A percentile compares a stretch with the other conserved stretches of the same genome.
Conservation (phyloP, 345 rosid species). For the Salix purpurea region DNA sequence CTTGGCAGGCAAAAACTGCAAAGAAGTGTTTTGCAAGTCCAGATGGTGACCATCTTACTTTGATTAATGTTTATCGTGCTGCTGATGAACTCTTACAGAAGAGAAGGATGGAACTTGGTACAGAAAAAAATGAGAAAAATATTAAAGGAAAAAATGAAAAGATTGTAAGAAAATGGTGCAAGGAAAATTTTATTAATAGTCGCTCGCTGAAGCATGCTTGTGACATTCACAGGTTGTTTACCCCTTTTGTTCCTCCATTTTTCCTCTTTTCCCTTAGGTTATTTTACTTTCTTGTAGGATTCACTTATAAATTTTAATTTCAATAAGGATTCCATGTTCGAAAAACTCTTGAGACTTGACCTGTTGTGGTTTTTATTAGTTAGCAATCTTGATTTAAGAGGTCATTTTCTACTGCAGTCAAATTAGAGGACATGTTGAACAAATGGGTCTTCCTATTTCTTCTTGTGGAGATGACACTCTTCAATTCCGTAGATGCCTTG, state of each 20-base stretch:
- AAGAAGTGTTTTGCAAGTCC: constrained; percentile 75
- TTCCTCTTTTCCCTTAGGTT: background rate
- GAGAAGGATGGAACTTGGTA: constrained; percentile 35
- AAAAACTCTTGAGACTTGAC: background rate
- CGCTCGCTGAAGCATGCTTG: constrained; percentile 83
- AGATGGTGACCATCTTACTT: constrained; percentile 87
- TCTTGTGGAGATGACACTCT: constrained; percentile 80
- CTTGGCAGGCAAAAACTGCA: constrained; percentile 62
- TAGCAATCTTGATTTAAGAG: background rate
- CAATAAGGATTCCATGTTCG: background rate
- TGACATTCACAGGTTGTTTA: constrained; percentile 60
- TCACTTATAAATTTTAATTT: background rate
- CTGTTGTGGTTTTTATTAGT: background rate
- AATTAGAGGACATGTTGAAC: constrained; percentile 64
- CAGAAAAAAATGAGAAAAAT: constrained; percentile 33
- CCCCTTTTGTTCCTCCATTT: background rate
- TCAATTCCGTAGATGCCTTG: constrained; percentile 83
- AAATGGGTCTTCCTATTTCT: constrained; percentile 67
- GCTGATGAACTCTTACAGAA: constrained; percentile 62
- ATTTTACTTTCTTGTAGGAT: background rate
- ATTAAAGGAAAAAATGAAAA: constrained; percentile 33
- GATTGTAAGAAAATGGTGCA: constrained; percentile 79
- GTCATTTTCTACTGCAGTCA: constrained; percentile 48
- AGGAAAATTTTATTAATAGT: constrained; percentile 65
- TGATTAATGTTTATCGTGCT: constrained; percentile 74